These are phyloP conservation scores for Apiotrichum porosum DNA, from an alignment of 1,284 basidiomycete species.

Conservation along the genomic window DNA sequence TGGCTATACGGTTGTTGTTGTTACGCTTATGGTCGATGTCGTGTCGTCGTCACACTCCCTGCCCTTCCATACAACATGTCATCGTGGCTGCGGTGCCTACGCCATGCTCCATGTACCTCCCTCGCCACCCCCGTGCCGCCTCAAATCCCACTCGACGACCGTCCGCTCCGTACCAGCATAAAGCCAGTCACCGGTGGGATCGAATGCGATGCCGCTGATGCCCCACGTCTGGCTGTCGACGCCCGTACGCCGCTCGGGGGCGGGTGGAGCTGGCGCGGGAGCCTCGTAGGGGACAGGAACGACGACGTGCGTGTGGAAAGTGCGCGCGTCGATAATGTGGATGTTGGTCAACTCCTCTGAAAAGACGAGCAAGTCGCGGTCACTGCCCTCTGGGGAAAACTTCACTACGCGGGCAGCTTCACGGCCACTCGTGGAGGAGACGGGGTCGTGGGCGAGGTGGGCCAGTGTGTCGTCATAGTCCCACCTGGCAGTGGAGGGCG, in stretches of 20 bases:
- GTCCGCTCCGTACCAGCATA: slow-evolving; percentile 47
- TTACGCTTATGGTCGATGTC: not conserved
- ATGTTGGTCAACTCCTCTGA: slow-evolving; percentile 42
- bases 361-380: slow-evolving; percentile 46
- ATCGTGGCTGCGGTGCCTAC: no score
- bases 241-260: slow-evolving; percentile 13
- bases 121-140: slow-evolving; percentile 31
- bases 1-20: no score
- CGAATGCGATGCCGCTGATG: slow-evolving; percentile 45
- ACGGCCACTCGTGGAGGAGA: slow-evolving; percentile 31
- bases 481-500: slow-evolving; percentile 1
- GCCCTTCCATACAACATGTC: no score
- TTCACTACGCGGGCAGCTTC: slow-evolving; percentile 48
- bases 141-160: slow-evolving; percentile 48
- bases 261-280: not conserved
- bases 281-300: slow-evolving; percentile 35
- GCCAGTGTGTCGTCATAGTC: slow-evolving; percentile 1
- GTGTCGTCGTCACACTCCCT: no score
- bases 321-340: slow-evolving; percentile 48
- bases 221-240: slow-evolving; percentile 37
- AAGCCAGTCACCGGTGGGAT: slow-evolving; percentile 45
- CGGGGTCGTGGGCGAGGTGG: slow-evolving; percentile 24
- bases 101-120: slow-evolving; percentile 40
- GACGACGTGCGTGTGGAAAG: slow-evolving; percentile 44
- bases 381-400: slow-evolving; percentile 45